Evolutionary conservation across 2,329 filamentous ascomycete species (phyloP).

Genomic region (Teratosphaeria pseudoeucalypti): DNA sequence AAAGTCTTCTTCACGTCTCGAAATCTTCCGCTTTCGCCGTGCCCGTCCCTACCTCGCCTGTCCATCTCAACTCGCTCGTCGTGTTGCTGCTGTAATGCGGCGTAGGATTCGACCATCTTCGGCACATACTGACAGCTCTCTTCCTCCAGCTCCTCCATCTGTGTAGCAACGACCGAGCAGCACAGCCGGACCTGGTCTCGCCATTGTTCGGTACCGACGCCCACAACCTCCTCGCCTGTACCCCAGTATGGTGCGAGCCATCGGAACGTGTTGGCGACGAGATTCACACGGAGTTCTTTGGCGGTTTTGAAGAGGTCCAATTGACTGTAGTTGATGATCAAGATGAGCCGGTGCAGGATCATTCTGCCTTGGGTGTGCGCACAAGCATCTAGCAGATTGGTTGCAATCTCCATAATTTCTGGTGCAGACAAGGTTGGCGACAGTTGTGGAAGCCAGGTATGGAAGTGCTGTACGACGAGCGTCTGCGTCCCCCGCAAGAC

Average conservation of each 20-base stretch:
- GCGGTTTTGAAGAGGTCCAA: slow-evolving; percentile 71
- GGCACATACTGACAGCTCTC: slow-evolving; percentile 84
- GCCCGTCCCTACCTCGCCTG: neutral
- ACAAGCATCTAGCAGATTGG: slow-evolving; percentile 90
- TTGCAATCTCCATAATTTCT: slow-evolving; percentile 82
- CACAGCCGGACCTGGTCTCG: slow-evolving; percentile 87
- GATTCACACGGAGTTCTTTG: slow-evolving; percentile 53
- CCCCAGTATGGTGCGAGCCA: slow-evolving; percentile 97
- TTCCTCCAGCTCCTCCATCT: slow-evolving; percentile 64
- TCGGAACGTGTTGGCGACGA: slow-evolving; percentile 57
- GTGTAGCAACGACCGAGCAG: slow-evolving; percentile 82
- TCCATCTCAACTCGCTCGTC: neutral
- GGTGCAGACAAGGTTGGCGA: slow-evolving; percentile 63
- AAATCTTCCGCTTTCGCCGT: neutral
- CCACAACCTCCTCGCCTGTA: slow-evolving; percentile 42
- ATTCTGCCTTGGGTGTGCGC: slow-evolving; percentile 80
- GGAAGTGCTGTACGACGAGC: slow-evolving; percentile 88
- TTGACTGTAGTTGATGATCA: slow-evolving; percentile 85
- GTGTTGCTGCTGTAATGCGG: slow-evolving; percentile 59
- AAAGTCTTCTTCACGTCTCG: slow-evolving; percentile 50
- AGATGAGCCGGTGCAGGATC: slow-evolving; percentile 78
- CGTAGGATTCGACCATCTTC: slow-evolving; percentile 82
- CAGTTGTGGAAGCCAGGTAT: slow-evolving; percentile 93
- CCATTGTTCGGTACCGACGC: slow-evolving; percentile 60
- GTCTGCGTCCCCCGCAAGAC: slow-evolving; percentile 90